A percentile compares a stretch with the other conserved stretches of the same genome.
Conservation (phyloP, 1,284 basidiomycete genomes). For the Ganoderma boninense region DNA sequence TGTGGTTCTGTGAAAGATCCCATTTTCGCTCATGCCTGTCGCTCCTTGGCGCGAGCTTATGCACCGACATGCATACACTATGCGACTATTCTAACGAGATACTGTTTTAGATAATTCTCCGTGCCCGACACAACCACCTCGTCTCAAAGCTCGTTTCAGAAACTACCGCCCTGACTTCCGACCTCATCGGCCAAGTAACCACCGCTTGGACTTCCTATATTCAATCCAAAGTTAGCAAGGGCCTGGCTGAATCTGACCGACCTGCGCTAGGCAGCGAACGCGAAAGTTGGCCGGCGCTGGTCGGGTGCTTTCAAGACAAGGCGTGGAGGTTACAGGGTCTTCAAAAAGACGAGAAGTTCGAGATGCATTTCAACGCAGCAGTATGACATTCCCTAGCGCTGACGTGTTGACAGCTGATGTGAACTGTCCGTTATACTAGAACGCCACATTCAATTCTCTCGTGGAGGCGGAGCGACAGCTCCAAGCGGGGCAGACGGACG, state of each 20-base stretch:
- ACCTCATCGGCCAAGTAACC: constrained; percentile 68
- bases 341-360: constrained; percentile 89
- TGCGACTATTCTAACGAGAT: constrained; percentile 15
- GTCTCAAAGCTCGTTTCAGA: constrained; percentile 70
- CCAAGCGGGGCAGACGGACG: constrained; percentile 49
- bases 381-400: constrained; percentile 50
- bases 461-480: constrained; percentile 51
- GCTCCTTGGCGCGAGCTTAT: neutral
- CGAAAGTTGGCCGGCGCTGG: constrained; percentile 61
- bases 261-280: constrained; percentile 59
- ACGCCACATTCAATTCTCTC: constrained; percentile 61
- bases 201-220: constrained; percentile 75
- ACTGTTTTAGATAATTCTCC: constrained; percentile 80
- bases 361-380: constrained; percentile 84
- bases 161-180: constrained; percentile 62
- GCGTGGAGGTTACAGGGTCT: constrained; percentile 78
- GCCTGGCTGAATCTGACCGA: constrained; percentile 57
- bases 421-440: constrained; percentile 47
- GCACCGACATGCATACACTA: neutral
- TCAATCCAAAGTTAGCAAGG: constrained; percentile 65
- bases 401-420: constrained; percentile 12
- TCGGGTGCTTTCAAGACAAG: constrained; percentile 55
- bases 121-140: constrained; percentile 88
- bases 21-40: neutral
- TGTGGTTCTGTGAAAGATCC: neutral